Evolutionary conservation across 768 basidiomycete genomes (phyloP).

Genomic region (Lepiota brunneoincarnata): DNA sequence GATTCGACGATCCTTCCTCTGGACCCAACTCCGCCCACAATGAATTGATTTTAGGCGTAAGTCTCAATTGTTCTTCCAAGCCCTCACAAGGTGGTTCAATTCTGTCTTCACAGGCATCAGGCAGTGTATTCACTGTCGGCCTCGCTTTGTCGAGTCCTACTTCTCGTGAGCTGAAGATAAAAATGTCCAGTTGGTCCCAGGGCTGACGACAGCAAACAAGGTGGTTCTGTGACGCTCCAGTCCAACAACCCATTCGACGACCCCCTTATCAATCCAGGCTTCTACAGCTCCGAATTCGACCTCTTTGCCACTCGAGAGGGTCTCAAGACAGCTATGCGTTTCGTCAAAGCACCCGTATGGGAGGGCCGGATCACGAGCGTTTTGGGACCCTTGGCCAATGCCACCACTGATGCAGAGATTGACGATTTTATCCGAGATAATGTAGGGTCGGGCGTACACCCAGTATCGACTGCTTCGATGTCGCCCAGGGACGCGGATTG

Average conservation of each 20-base stretch:
- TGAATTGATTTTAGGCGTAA: slow-evolving; percentile 30
- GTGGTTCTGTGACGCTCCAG: slow-evolving; percentile 28
- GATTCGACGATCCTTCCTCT: slow-evolving; percentile 27
- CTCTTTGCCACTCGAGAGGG: slow-evolving; percentile 23
- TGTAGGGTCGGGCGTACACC: slow-evolving; percentile 24
- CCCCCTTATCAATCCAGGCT: slow-evolving; percentile 37
- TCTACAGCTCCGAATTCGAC: slow-evolving; percentile 7
- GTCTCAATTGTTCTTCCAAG: not conserved
- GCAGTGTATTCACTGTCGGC: slow-evolving; percentile 20
- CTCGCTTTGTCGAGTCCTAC: slow-evolving; percentile 22
- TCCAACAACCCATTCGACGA: slow-evolving; percentile 39
- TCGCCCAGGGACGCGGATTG: slow-evolving; percentile 20
- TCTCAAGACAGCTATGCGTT: slow-evolving; percentile 9
- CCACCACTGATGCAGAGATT: slow-evolving; percentile 1
- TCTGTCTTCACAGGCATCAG: slow-evolving; percentile 12
- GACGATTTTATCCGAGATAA: slow-evolving; percentile 17
- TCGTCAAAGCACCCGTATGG: slow-evolving; percentile 7
- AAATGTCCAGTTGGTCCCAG: slow-evolving; percentile 18
- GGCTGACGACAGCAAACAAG: slow-evolving; percentile 11
- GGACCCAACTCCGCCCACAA: slow-evolving; percentile 31
- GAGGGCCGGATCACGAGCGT: slow-evolving; percentile 3
- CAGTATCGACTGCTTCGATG: slow-evolving; percentile 31
- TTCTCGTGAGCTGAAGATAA: slow-evolving; percentile 23
- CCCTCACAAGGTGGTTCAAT: not conserved
- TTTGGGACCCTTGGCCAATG: not conserved